A percentile compares a stretch with the other conserved stretches of the same genome.
Conservation (phyloP, 169 alveolate species). For the Condylostoma magnum region DNA sequence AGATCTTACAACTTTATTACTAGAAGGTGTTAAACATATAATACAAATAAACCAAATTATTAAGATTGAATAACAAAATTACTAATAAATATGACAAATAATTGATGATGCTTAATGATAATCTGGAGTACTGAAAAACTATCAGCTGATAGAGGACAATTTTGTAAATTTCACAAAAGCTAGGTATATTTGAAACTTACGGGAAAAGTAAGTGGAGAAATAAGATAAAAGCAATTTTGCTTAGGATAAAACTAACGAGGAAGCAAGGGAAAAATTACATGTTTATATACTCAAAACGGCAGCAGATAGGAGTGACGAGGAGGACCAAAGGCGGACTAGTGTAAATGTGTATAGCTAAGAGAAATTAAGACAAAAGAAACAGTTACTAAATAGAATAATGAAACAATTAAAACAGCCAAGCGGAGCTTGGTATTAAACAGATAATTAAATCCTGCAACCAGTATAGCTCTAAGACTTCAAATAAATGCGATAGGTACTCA, state of each 20-base stretch:
- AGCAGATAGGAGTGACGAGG: neutral
- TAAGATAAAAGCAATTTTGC: neutral
- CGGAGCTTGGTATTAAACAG: constrained; percentile 17
- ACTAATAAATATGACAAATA: too few species aligned
- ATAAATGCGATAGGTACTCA: neutral
- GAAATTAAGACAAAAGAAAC: neutral
- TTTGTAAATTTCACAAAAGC: constrained; percentile 8
- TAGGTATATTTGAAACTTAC: neutral
- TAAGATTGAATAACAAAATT: too few species aligned
- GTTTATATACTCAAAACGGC: neutral
- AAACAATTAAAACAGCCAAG: neutral
- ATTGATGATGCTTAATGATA: too few species aligned
- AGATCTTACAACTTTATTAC: too few species aligned
- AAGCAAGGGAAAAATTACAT: neutral
- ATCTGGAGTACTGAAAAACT: too few species aligned
- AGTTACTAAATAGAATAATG: neutral
- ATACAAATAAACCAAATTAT: too few species aligned
- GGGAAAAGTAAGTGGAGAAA: constrained; percentile 29
- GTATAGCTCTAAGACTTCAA: neutral
- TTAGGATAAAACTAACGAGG: neutral
- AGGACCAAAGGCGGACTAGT: neutral
- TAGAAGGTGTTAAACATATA: too few species aligned
- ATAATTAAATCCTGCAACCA: neutral
- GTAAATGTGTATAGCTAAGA: neutral
- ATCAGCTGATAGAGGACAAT: neutral